Base-by-base conservation (phyloP, 352 stramenopile species). In the Phytophthora uliginosa region DNA sequence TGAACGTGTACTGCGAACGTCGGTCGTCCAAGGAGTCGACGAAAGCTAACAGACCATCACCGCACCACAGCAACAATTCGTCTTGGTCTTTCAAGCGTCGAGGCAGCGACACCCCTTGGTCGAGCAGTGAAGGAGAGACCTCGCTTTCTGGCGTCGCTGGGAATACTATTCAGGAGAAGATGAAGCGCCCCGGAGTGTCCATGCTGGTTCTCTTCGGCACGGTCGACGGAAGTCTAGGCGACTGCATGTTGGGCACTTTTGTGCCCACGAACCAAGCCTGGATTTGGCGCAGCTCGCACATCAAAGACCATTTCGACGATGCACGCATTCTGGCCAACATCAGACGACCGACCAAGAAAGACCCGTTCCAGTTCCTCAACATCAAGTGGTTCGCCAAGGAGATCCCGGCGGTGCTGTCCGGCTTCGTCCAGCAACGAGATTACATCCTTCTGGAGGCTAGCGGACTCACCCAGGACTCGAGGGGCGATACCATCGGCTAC, bases 331-430 rank as follows among this genome's bases (percentile, higher is more conserved):
- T 90, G 24, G 62, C 80, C 7, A 76, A 61, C 17, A 69, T 88
- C 28, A 59, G 74, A 59, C 47, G 59, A 9, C 80, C 81, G 0
- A 85, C 71, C 0, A 26, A 57, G 15, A 55, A 79, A 26, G 78
- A 90, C 36, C 83, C 80, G 22, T 90, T 82, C 62, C 80, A 60
- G 0, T 87, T 80, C 40, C 56, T 88, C 8, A 77, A 74, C 17
- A 65, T 90, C 59, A 90, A 90, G 52, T 86, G 83, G 83, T 74
- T 84, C 48, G 77, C 79, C 10, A 79, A 74, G 59, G 82, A 89
- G 50, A 61, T 81, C 10, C 71, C 53, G n/a, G 53, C 20, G 12
- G 45, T 72, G 13, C 52, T 77, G 45, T 74, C 51, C 28, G 66
- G 31, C 12, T 74, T 88, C 56, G 66, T 89, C 22, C 69, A 79